A percentile compares a stretch with the other conserved stretches of the same genome.
These are phyloP conservation scores for Kwoniella europaea DNA, from an alignment of 768 basidiomycete genomes.

Conservation along the genomic window DNA sequence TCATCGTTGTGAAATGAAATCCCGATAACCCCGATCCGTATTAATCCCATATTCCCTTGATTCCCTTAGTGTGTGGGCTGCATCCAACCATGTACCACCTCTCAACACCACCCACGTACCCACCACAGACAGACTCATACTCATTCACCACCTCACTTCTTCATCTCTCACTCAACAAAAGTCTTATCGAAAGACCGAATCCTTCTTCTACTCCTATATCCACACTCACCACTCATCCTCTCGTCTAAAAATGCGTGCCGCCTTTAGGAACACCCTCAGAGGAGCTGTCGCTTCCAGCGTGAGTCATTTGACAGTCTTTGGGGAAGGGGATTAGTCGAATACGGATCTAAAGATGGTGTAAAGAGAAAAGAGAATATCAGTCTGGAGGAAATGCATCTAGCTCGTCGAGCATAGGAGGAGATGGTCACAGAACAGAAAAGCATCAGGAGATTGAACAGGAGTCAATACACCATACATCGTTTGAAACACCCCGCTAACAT, in stretches of 20 bases:
- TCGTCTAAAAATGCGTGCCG: conserved; percentile 53
- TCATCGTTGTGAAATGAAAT: conserved; percentile 5
- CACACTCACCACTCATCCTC: conserved; percentile 47
- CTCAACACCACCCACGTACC: not conserved
- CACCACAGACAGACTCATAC: conserved; percentile 1
- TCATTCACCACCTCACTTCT: conserved; percentile 6
- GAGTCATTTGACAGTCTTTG: conserved; percentile 25
- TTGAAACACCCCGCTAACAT: conserved; percentile 31
- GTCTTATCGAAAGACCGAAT: conserved; percentile 21
- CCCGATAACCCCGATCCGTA: conserved; percentile 36
- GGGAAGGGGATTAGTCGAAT: conserved; percentile 1
- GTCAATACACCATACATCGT: not conserved
- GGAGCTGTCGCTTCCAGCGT: conserved; percentile 47
- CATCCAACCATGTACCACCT: conserved; percentile 11
- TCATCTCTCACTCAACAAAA: conserved; percentile 21
- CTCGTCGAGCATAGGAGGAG: conserved; percentile 1
- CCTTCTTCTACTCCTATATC: conserved; percentile 32
- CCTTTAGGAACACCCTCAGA: conserved; percentile 43
- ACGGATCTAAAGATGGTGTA: not conserved
- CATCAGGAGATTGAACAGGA: not conserved
- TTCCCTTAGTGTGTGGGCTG: not conserved
- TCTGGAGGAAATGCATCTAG: not conserved
- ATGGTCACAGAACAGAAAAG: not conserved
- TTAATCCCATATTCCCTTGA: conserved; percentile 10
- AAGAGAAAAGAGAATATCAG: not conserved